Conservation (phyloP, 257 asterid genomes). For the Verbascum thapsus region DNA sequence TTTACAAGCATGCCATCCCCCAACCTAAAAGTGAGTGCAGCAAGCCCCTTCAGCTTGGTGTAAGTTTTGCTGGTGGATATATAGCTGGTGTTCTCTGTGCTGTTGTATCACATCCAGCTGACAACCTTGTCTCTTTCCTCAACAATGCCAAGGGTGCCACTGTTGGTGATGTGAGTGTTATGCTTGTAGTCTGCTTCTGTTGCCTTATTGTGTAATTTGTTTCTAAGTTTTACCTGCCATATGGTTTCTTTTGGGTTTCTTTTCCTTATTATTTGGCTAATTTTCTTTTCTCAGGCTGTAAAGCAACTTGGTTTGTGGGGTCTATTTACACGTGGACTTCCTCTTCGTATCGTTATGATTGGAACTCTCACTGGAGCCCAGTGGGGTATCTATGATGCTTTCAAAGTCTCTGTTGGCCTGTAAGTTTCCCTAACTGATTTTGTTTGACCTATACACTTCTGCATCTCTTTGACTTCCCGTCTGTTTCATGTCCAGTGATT, state of each 20-base stretch:
- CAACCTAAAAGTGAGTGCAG: constrained; percentile 76
- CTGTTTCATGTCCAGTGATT: not conserved
- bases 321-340: constrained; percentile 87
- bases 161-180: constrained; percentile 73
- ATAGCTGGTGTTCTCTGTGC: constrained; percentile 89
- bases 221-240: not conserved
- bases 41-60: constrained; percentile 77
- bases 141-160: constrained; percentile 93
- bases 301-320: constrained; percentile 75
- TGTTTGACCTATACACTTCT: not conserved
- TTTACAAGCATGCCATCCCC: constrained; percentile 79
- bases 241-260: not conserved
- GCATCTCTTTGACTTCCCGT: not conserved
- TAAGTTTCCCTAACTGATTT: constrained; percentile 44
- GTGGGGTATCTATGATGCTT: constrained; percentile 95
- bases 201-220: not conserved
- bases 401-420: constrained; percentile 92
- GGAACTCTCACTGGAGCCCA: constrained; percentile 99
- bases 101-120: constrained; percentile 86
- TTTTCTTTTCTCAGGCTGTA: constrained; percentile 57
- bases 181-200: constrained; percentile 10
- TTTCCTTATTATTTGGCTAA: not conserved
- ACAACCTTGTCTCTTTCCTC: constrained; percentile 89
- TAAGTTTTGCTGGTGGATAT: constrained; percentile 90
- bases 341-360: constrained; percentile 93